Conservation (phyloP, 2,329 filamentous ascomycete species). For the Lizonia empirigonia region DNA sequence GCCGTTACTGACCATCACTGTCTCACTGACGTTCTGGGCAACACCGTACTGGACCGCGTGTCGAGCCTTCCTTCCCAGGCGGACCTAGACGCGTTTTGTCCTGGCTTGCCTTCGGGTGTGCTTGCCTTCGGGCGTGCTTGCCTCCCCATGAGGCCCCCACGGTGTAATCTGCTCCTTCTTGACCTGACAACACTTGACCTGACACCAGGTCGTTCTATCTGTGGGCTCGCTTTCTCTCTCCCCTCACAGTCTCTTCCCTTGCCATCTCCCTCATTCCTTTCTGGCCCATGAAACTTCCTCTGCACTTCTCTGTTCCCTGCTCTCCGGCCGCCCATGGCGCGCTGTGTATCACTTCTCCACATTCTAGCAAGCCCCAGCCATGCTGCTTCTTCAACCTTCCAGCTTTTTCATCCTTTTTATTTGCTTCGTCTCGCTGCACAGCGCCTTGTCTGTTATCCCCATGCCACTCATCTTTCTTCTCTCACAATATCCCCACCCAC, state of each 20-base stretch:
- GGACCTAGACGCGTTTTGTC: not conserved
- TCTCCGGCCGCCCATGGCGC: not conserved
- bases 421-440: not conserved
- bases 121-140: not conserved
- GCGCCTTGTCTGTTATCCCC: not conserved
- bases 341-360: not conserved
- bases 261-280: not conserved
- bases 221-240: no score
- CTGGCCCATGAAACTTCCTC: not conserved
- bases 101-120: not conserved
- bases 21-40: no score
- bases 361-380: not conserved
- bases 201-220: no score
- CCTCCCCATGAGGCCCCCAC: not conserved
- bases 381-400: not conserved
- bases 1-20: no score
- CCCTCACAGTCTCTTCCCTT: no score
- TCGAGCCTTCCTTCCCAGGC: not conserved
- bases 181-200: not conserved
- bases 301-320: not conserved
- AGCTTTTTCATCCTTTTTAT: no score
- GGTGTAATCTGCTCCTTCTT: not conserved
- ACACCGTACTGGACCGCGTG: not conserved
- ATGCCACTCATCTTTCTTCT: not conserved
- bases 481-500: not conserved